phyloP scores from a whole-genome alignment of 192 early-diverging fungal species.

The Podila verticillata region DNA sequence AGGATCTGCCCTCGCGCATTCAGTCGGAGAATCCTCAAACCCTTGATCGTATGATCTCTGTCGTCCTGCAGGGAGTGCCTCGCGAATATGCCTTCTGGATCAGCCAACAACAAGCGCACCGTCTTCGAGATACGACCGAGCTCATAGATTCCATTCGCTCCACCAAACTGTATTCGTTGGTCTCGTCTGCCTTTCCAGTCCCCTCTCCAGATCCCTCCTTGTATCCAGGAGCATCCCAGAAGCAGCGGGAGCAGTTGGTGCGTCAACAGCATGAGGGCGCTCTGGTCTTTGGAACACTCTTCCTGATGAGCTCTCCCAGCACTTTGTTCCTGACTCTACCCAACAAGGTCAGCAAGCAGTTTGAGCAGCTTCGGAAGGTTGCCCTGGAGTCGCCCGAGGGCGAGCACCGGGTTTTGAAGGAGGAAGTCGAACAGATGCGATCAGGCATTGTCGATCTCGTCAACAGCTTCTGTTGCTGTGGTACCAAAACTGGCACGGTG shows the following conservation, averaged over 20 bases:
- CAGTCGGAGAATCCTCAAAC: slow-evolving; percentile 62
- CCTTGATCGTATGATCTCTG: slow-evolving; percentile 52
- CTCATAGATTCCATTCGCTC: slow-evolving; percentile 45
- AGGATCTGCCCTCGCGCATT: slow-evolving; percentile 61
- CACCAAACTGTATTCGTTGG: slow-evolving; percentile 55
- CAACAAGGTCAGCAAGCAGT: slow-evolving; percentile 47
- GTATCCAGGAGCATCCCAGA: slow-evolving; percentile 7
- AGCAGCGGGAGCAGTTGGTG: slow-evolving; percentile 18
- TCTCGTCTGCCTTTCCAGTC: slow-evolving; percentile 46
- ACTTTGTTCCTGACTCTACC: slow-evolving; percentile 65
- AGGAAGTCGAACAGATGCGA: slow-evolving; percentile 63
- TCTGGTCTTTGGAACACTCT: slow-evolving; percentile 66
- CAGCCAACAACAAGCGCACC: slow-evolving; percentile 50
- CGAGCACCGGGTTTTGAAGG: slow-evolving; percentile 52
- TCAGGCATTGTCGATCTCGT: slow-evolving; percentile 64
- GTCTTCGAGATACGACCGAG: slow-evolving; percentile 48
- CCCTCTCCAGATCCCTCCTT: not conserved
- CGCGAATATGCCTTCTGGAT: slow-evolving; percentile 54
- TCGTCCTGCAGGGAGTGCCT: slow-evolving; percentile 61
- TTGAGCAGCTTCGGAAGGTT: slow-evolving; percentile 32
- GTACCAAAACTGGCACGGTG: slow-evolving; percentile 25
- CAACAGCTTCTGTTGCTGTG: slow-evolving; percentile 70
- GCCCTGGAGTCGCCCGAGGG: slow-evolving; percentile 45
- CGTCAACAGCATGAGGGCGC: slow-evolving; percentile 53
- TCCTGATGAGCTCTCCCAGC: slow-evolving; percentile 67